phyloP scores from a whole-genome alignment of 768 basidiomycete genomes.

The Phaffia tasmanica region DNA sequence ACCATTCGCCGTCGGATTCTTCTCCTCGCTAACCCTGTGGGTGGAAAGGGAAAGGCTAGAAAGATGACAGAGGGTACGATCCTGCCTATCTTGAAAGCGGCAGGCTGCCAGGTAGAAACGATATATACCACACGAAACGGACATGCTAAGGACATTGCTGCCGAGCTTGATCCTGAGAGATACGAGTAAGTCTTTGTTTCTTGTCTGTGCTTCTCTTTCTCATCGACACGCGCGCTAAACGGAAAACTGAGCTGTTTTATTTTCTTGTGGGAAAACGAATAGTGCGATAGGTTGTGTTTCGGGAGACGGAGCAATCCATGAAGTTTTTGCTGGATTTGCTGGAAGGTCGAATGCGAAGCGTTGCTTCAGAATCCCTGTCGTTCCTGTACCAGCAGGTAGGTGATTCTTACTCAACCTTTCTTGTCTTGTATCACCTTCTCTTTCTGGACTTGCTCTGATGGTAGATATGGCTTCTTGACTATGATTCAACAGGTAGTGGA shows the following conservation, averaged over 20 bases:
- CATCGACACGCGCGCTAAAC: too few species aligned
- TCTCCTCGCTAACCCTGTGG: slow-evolving; percentile 37
- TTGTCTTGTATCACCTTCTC: background rate
- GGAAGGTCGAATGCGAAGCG: slow-evolving; percentile 33
- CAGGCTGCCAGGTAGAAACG: slow-evolving; percentile 33
- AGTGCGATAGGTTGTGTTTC: slow-evolving; percentile 36
- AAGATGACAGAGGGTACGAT: slow-evolving; percentile 31
- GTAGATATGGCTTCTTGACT: slow-evolving; percentile 29
- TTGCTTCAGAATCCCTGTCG: slow-evolving; percentile 35
- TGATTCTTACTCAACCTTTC: background rate
- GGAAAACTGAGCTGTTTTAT: background rate
- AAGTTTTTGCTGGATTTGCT: slow-evolving; percentile 38
- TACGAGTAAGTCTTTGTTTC: slow-evolving; percentile 33
- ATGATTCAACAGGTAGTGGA: slow-evolving; percentile 34
- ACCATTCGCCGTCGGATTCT: slow-evolving; percentile 27
- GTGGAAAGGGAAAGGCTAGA: slow-evolving; percentile 37
- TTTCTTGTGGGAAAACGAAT: background rate
- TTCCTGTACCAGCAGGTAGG: slow-evolving; percentile 36
- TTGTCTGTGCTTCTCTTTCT: background rate
- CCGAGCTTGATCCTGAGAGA: slow-evolving; percentile 27
- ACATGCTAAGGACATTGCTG: slow-evolving; percentile 36
- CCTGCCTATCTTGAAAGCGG: slow-evolving; percentile 35
- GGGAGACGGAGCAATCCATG: slow-evolving; percentile 38
- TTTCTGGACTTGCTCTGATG: background rate
- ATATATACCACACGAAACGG: slow-evolving; percentile 36